These are phyloP conservation scores for Phaeosphaeriaceae sp. DNA, from an alignment of 2,329 filamentous ascomycete genomes.

Conservation along the genomic window DNA sequence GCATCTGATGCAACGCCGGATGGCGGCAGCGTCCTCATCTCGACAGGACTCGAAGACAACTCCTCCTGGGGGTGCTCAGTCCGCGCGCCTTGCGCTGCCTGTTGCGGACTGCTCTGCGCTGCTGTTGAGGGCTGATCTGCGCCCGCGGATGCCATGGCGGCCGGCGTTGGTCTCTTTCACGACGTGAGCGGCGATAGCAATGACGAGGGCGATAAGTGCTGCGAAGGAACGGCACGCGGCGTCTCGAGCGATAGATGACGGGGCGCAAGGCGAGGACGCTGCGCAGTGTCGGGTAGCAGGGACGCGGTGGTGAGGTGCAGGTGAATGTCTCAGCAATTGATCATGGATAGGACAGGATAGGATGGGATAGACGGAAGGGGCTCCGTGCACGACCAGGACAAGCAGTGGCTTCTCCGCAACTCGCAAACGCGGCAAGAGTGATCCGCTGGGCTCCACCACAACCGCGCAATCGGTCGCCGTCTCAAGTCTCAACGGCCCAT, in stretches of 20 bases:
- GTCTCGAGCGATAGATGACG: slow-evolving; percentile 1
- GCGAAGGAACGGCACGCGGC: slow-evolving; percentile 17
- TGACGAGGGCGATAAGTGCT: slow-evolving; percentile 16
- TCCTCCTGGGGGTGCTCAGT: slow-evolving; percentile 30
- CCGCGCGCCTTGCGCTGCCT: slow-evolving; percentile 24
- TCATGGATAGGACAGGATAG: slow-evolving; percentile 4
- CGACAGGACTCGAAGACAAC: slow-evolving; percentile 38
- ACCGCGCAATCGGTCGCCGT: slow-evolving; percentile 10
- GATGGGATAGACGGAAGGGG: slow-evolving; percentile 20
- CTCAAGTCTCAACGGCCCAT: slow-evolving; percentile 6
- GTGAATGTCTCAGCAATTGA: slow-evolving; percentile 14
- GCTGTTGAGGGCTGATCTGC: slow-evolving; percentile 35
- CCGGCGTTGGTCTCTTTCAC: slow-evolving; percentile 22
- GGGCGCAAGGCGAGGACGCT: slow-evolving; percentile 5
- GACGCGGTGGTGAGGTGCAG: slow-evolving; percentile 11
- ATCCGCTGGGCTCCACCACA: slow-evolving; percentile 27
- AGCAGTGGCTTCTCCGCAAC: slow-evolving; percentile 30
- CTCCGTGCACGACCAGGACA: slow-evolving; percentile 27
- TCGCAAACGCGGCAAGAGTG: slow-evolving; percentile 30
- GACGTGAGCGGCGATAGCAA: slow-evolving; percentile 27
- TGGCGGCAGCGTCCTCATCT: slow-evolving; percentile 42
- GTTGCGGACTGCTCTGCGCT: slow-evolving; percentile 32
- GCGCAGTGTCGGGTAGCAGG: slow-evolving; percentile 7
- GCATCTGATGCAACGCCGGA: slow-evolving; percentile 23
- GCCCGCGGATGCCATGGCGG: slow-evolving; percentile 40